Evolutionary conservation across 2,329 filamentous ascomycete genomes (phyloP), one percentile per base, ranked within the genome.

Genomic region (Neurospora sp.): DNA sequence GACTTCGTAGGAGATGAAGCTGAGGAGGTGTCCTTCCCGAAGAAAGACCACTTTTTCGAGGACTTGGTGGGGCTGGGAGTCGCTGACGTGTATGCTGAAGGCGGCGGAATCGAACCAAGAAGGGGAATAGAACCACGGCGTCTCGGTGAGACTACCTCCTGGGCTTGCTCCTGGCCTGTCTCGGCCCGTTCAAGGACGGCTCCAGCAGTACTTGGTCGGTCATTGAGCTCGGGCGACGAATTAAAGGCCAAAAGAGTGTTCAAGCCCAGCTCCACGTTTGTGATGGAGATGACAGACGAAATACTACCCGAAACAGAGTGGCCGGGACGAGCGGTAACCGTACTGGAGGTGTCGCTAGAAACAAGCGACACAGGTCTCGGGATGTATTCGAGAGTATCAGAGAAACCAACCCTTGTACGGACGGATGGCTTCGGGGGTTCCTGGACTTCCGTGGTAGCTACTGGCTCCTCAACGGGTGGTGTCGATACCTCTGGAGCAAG

Each of bases 311-410:
- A 91, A 40, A 92, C 85, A 1, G 90, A 92, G 78, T 95, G 92
- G 5, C 89, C 87, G 3, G 86, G 86, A 36, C 89, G 86, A 19
- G 90, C 85, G 0, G 92, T 93, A 69, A 88, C 82, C 2, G 91
- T 96, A 77, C 90, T 93, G 66, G 93, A 90, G 0, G 92, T 93
- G 78, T 96, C 93, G 23, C 90, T 94, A 1, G 93, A 97, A 15
- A 96, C 89, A 23, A 94, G 84, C 1, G 94, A 97, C 19, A 96
- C 81, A 0, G 94, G 93, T 11, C 93, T 87, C 5, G 91, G 91
- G 75, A 94, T 94, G 73, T 91, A 93, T 78, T 96, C 92, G 38
- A 96, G 84, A 11, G 88, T 91, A 73, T 96, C 93, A 0, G 92
- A 93, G 77, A 97, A 97, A 0, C 91, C 92, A 66, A 97, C 93